Conservation (phyloP, 495 filamentous ascomycete species). For the Annulohypoxylon stygium region DNA sequence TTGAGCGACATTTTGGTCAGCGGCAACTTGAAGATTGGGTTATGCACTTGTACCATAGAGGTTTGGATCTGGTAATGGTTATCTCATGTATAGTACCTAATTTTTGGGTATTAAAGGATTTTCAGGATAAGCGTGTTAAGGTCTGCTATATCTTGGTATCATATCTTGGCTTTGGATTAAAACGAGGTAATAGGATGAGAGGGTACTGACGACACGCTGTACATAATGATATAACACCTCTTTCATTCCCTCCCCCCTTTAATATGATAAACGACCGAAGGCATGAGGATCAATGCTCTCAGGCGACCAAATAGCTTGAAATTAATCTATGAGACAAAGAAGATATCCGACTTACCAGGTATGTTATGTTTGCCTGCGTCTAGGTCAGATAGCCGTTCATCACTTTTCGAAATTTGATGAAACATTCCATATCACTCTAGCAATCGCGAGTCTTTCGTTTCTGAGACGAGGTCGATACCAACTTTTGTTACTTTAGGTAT, state of each 20-base stretch:
- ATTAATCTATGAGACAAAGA: too few species aligned
- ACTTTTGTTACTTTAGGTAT: not conserved
- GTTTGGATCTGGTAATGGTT: not conserved
- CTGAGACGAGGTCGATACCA: not conserved
- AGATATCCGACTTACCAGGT: too few species aligned
- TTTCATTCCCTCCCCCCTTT: not conserved
- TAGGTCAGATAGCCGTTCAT: too few species aligned
- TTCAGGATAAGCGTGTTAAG: slow-evolving; percentile 1
- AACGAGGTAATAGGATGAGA: not conserved
- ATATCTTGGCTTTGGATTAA: not conserved
- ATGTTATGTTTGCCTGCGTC: too few species aligned
- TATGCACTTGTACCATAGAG: not conserved
- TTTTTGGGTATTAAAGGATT: slow-evolving; percentile 7
- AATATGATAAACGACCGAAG: slow-evolving; percentile 3
- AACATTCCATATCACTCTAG: not conserved
- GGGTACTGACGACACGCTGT: slow-evolving; percentile 5
- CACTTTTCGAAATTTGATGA: too few species aligned
- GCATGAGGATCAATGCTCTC: not conserved
- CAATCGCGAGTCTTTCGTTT: not conserved
- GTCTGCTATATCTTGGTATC: not conserved
- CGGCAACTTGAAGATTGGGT: not conserved
- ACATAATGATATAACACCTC: slow-evolving; percentile 24
- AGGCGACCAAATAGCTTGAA: too few species aligned
- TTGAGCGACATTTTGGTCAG: not conserved
- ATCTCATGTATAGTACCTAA: slow-evolving; percentile 15